Base-by-base conservation (phyloP, 495 filamentous ascomycete species). In the Penicillium macrosclerotiorum region DNA sequence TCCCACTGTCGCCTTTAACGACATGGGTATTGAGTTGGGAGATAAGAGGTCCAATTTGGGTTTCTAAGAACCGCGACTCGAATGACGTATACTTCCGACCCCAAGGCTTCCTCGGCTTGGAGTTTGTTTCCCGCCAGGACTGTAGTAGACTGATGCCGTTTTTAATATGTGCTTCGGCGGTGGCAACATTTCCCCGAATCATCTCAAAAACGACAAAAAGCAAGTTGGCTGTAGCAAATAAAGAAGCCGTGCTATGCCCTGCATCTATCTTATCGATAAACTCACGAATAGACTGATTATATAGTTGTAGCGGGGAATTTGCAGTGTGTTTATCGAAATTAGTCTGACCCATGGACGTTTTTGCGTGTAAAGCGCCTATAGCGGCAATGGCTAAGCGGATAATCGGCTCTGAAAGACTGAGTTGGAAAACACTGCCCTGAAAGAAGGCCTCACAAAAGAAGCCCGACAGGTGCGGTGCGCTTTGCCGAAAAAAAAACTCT, bases 311-410 rank as follows among this genome's bases (percentile, higher is more conserved):
- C 7, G 45, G 34, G 20, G 42, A 4, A 6, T 36, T 38, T 8
- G 33, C 20, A 8, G 31, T 14, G 5, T n/a, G n/a, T 4, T 23
- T 7, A 2, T 13, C 7, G 18, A 12, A 11, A 7, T 13, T 9
- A 19, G 17, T 17, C 26, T 6, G n/a, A 13, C 24, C 31, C 0
- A 12, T 19, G 12, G 33, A n/a, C 4, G 38, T 32, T 35, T 42
- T 41, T 52, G 84, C 82, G 46, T 84, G 82, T 22, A 85, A 59
- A 0, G 78, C 73, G 29, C 79, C 80, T 17, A 86, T 65, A 14
- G 81, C 83, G 8, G 84, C 69, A 3, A 83, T 76, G 3, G 81
- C 81, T 52, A 85, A 78, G 25, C 76, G 74, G 40, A 85, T 80
- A 4, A 79, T 68, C 12, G 82, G 69, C 54, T 83, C 77, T 4